Conservation (phyloP, 192 early-diverging fungal species). For the Coemansia sp. region DNA sequence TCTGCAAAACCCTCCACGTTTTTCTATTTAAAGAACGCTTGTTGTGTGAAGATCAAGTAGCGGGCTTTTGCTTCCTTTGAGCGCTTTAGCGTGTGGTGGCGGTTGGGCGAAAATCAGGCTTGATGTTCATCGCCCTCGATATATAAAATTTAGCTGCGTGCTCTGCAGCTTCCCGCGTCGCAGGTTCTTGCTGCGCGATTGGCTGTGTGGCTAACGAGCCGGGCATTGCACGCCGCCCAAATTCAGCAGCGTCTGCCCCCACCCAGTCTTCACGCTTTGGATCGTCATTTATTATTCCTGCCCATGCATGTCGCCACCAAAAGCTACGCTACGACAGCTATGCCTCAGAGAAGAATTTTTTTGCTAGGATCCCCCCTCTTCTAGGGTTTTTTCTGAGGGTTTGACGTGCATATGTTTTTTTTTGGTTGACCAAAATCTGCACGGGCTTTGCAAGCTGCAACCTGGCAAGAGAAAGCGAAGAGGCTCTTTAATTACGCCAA, state of each 20-base stretch:
- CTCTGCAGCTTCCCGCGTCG: slow-evolving; percentile 40
- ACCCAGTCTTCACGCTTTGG: not conserved
- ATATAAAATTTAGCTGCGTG: slow-evolving; percentile 10
- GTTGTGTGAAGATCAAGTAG: not conserved
- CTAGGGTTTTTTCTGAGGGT: not conserved
- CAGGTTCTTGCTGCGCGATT: slow-evolving; percentile 22
- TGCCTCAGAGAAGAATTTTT: not conserved
- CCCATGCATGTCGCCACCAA: not conserved
- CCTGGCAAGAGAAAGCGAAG: not conserved
- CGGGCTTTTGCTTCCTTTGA: not conserved
- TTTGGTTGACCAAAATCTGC: not conserved
- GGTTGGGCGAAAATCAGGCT: not conserved
- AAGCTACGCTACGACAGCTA: not conserved
- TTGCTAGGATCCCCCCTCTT: not conserved
- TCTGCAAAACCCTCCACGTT: not conserved
- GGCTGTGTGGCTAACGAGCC: slow-evolving; percentile 13
- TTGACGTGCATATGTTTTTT: not conserved
- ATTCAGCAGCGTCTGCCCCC: not conserved
- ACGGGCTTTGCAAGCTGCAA: not conserved
- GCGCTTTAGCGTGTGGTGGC: not conserved
- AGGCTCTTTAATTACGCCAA: not conserved
- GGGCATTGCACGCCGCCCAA: not conserved
- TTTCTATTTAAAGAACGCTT: not conserved
- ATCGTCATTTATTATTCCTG: not conserved
- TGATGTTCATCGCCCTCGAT: not conserved